phyloP scores from a whole-genome alignment of 2,329 filamentous ascomycete genomes.

The Stemphylium lycopersici region DNA sequence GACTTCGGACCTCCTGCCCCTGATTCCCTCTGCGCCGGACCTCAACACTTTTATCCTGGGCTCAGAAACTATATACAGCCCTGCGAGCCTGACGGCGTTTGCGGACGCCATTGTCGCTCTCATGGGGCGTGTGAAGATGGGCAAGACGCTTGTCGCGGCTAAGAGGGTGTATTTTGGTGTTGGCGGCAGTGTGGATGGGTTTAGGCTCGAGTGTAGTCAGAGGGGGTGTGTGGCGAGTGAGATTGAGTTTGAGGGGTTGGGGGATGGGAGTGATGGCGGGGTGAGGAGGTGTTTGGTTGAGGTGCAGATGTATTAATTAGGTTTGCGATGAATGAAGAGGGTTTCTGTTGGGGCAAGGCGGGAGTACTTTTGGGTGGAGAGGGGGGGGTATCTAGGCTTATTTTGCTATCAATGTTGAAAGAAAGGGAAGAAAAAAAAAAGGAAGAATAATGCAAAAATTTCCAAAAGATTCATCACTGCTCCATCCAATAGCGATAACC shows the following conservation, averaged over 20 bases:
- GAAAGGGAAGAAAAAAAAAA: not conserved
- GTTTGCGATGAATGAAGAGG: too few relatives aligned
- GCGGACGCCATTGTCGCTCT: constrained; percentile 68
- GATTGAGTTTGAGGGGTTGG: constrained; percentile 55
- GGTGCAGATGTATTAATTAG: constrained; percentile 47
- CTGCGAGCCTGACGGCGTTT: constrained; percentile 71
- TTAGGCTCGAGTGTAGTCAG: constrained; percentile 56
- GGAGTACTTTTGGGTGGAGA: too few relatives aligned
- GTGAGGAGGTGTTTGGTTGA: constrained; percentile 57
- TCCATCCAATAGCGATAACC: too few relatives aligned
- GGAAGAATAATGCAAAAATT: not conserved
- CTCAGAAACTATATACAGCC: constrained; percentile 84
- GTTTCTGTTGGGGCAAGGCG: too few relatives aligned
- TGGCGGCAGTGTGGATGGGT: constrained; percentile 79
- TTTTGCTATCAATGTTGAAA: not conserved
- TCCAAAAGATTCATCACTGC: too few relatives aligned
- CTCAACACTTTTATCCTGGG: constrained; percentile 64
- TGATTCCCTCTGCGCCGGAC: constrained; percentile 55
- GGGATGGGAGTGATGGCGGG: constrained; percentile 45
- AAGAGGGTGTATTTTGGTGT: constrained; percentile 87
- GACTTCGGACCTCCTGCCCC: constrained; percentile 60
- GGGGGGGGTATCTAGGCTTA: constrained; percentile 14
- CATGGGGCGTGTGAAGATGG: constrained; percentile 59
- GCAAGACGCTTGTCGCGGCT: constrained; percentile 71
- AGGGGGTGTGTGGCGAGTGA: constrained; percentile 55